Base-by-base conservation (phyloP, 73 alveolate species). In the Tetrahymena thermophila region DNA sequence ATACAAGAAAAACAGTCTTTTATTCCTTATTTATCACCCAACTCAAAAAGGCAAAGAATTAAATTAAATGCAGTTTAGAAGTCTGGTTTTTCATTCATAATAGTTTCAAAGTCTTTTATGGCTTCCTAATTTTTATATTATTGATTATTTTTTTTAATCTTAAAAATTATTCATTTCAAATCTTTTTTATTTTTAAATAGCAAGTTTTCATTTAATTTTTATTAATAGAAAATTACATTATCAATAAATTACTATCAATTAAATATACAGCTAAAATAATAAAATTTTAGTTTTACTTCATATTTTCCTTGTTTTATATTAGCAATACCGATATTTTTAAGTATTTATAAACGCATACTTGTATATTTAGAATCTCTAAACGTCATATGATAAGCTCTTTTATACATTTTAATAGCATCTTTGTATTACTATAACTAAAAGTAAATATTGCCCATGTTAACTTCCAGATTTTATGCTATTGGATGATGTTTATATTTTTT, bases 311-410 rank as follows among this genome's bases (percentile, higher is more conserved):
- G 96, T 96, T 98, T 99, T 93, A 99, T 99, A 94, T 97, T 96
- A 37, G 99, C 99, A 93, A 97, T 98, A 28, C 99, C 99, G 89
- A 99, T 99, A 96, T 99, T 99, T 71, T 98, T 98, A 99, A 98
- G 96, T 93, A 99, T 99, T 97, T 99, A 97, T 97, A 99, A 98
- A 96, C 99, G 97, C 99, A 99, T 98, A 95, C 98, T 99, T 96
- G 99, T 98, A 56, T 98, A 98, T 35, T 98, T 98, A 85, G 99
- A 98, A 25, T 37, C 42, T 37, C 42, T 37, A 6, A 99, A 99
- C 34, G 98, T 99, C 94, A 98, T 98, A 97, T 99, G 99, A 34
- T 99, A 99, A 2, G 99, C 99, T 99, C 98, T 99, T 94, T 99
- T 97, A 98, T 99, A 99, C 99, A 98, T 97, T 93, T 98, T 99